Percentiles rank a stretch among this genome's conserved stretches.
Evolutionary conservation across 192 early-diverging fungal genomes (phyloP).

Genomic region (Coemansia sp.): DNA sequence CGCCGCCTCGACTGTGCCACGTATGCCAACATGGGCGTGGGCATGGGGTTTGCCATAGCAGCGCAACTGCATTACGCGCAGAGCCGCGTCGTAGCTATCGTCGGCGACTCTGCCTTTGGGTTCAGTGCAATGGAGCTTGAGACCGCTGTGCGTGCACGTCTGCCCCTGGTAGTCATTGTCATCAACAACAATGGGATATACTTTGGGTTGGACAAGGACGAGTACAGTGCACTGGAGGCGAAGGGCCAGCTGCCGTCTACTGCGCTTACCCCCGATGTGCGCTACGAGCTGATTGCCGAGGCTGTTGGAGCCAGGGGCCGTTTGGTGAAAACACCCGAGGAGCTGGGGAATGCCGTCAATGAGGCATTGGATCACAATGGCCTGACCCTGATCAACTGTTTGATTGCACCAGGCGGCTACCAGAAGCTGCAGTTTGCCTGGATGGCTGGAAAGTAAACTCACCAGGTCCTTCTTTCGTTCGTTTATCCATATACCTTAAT

Average conservation of each 20-base stretch:
- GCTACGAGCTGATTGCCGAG: constrained; percentile 69
- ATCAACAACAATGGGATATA: constrained; percentile 82
- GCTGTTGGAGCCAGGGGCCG: constrained; percentile 64
- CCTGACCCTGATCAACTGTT: constrained; percentile 65
- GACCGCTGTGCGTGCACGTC: constrained; percentile 61
- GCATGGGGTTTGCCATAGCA: constrained; percentile 70
- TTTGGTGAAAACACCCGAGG: constrained; percentile 58
- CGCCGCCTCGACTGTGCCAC: constrained; percentile 72
- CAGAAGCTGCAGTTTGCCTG: constrained; percentile 60
- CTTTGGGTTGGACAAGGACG: constrained; percentile 59
- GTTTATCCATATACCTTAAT: too few species aligned
- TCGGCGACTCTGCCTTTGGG: constrained; percentile 79
- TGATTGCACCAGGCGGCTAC: constrained; percentile 64
- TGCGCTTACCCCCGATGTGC: constrained; percentile 62
- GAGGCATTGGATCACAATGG: constrained; percentile 47
- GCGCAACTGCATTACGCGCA: constrained; percentile 59
- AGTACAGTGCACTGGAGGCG: constrained; percentile 48
- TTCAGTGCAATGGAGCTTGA: constrained; percentile 80
- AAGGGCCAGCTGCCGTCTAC: constrained; percentile 59
- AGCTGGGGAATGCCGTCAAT: constrained; percentile 56
- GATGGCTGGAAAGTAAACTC: constrained; percentile 40
- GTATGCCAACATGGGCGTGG: constrained; percentile 80
- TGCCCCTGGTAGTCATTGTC: constrained; percentile 70
- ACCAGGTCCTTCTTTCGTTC: too few species aligned
- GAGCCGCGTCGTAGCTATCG: constrained; percentile 62